Base-by-base conservation (phyloP, 2,329 filamentous ascomycete species). In the Nothophoma quercina region DNA sequence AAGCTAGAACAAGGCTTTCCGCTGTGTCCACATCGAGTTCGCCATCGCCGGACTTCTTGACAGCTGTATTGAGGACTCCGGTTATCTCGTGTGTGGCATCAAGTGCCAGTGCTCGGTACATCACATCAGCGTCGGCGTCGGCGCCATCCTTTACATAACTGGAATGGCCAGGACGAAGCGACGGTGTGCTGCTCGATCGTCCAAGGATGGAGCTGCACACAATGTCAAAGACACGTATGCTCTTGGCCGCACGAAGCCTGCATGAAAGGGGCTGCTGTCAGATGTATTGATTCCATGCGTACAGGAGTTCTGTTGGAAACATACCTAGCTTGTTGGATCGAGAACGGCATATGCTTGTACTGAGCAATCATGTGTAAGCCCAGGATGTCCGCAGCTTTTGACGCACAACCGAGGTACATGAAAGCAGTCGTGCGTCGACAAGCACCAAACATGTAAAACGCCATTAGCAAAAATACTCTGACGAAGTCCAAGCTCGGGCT, bases 321-420 rank as follows among this genome's bases (percentile, higher is more conserved):
- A 29, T 51, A 64, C 63, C 61, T 60, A 15, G 43, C 51, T 23
- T 51, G 33, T 39, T 34, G 48, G n/a, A 38, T 47, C 15, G 45
- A 38, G 7, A 52, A 23, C 10, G 49, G 22, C 13, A 56, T 40
- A 15, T 50, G 34, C 33, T 59, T 59, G 48, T 69, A 73, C 62
- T 53, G 73, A 54, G 61, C 71, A 55, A 48, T 32, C 21, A 38
- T 30, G 9, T 51, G 47, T 16, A 51, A 21, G 7, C 85, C 85
- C 0, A 87, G 62, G 0, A 83, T 82, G 3, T 81, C 79, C 0
- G 85, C 84, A 0, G 84, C 81, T 45, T 83, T 79, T 0, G 81
- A 77, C 1, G 85, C 84, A 7, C 87, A 79, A 0, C 84, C 84
- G 2, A 87, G 67, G 48, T 87, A 87, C 81, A 87, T 85, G 45